Percentiles rank a stretch among this genome's conserved stretches.
These are phyloP conservation scores for Plasmodium cynomolgi DNA, from an alignment of 169 alveolate genomes.

Conservation along the genomic window DNA sequence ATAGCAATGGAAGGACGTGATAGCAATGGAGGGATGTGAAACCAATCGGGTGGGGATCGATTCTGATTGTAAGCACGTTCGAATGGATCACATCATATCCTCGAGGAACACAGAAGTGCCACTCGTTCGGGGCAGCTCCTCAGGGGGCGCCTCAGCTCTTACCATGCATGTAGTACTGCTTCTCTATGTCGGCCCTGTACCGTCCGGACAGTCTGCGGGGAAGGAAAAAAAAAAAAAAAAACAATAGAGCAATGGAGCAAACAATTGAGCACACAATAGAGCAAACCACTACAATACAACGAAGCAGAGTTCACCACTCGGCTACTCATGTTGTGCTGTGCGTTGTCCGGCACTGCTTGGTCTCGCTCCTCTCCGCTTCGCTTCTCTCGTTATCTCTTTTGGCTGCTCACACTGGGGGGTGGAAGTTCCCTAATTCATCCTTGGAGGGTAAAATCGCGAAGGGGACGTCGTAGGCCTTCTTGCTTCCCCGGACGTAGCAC, in stretches of 20 bases:
- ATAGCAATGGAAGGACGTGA: no score
- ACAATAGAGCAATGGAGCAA: background rate
- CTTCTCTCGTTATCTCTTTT: background rate
- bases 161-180: slow-evolving; percentile 89
- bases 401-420: slow-evolving; percentile 86
- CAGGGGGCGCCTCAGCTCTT: background rate
- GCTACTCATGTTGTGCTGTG: background rate
- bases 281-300: background rate
- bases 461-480: slow-evolving; percentile 87
- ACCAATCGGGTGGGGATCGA: background rate
- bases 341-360: no score
- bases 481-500: slow-evolving; percentile 89
- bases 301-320: background rate
- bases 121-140: background rate
- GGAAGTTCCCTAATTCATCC: slow-evolving; percentile 91
- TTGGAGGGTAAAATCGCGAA: slow-evolving; percentile 85
- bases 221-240: slow-evolving; percentile 26
- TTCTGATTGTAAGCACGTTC: background rate
- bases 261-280: no score
- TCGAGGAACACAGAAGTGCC: background rate
- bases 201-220: slow-evolving; percentile 80
- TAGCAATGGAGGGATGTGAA: no score
- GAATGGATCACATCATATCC: background rate
- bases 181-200: slow-evolving; percentile 89
- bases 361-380: background rate